Evolutionary conservation across 352 stramenopile genomes (phyloP).

Genomic region (Phytophthora parvispora): DNA sequence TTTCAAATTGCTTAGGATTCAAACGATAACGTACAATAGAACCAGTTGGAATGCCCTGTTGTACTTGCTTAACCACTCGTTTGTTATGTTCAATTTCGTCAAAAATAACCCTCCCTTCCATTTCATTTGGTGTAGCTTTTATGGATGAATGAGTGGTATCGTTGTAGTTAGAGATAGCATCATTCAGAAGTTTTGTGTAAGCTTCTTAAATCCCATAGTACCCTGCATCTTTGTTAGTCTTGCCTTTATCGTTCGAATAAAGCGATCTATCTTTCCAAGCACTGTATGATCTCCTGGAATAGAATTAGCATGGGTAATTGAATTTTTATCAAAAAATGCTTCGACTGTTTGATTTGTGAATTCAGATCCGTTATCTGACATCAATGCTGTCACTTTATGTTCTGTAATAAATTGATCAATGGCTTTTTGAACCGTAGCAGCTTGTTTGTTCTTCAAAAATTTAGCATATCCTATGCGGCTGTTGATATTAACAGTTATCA

Average conservation of each 20-base stretch:
- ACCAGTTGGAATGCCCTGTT: constrained; percentile 7
- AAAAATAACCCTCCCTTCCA: constrained; percentile 21
- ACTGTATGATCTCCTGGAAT: constrained; percentile 26
- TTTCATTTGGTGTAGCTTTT: constrained; percentile 26
- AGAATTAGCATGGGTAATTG: constrained; percentile 29
- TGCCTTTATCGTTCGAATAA: constrained; percentile 33
- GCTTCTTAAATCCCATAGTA: constrained; percentile 8
- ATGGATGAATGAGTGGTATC: constrained; percentile 21
- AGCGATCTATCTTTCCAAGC: constrained; percentile 37
- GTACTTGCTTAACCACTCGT: constrained; percentile 12
- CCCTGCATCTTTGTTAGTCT: constrained; percentile 20
- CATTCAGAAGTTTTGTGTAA: constrained; percentile 8
- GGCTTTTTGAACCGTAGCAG: neutral
- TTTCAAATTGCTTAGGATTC: constrained; percentile 20
- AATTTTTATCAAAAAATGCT: constrained; percentile 12
- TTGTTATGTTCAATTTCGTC: constrained; percentile 14
- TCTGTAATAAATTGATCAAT: neutral
- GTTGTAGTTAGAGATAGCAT: constrained; percentile 31
- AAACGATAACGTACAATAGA: constrained; percentile 24
- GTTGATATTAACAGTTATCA: neutral
- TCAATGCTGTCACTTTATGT: constrained; percentile 7
- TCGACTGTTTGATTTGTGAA: constrained; percentile 20
- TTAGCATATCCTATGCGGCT: neutral
- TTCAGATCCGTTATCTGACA: constrained; percentile 31
- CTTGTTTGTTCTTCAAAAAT: neutral